Percentiles rank a stretch among this genome's conserved stretches.
Evolutionary conservation across 1,284 basidiomycete genomes (phyloP).

Genomic region (Mycosarcoma mackinlayi): DNA sequence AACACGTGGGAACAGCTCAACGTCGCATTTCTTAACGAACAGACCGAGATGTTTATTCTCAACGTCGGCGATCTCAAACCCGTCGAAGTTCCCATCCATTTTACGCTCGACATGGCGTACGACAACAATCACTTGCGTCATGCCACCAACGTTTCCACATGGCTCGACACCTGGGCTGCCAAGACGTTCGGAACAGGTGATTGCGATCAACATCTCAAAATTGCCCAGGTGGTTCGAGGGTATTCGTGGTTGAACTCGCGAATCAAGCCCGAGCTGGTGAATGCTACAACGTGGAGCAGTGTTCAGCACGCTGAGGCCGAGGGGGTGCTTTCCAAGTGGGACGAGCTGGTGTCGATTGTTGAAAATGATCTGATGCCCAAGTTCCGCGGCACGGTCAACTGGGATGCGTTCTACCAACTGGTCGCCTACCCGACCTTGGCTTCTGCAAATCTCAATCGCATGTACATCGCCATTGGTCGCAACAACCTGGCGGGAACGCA

Average conservation of each 20-base stretch:
- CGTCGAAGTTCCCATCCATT: slow-evolving; percentile 76
- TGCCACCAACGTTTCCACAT: slow-evolving; percentile 70
- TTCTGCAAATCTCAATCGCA: slow-evolving; percentile 24
- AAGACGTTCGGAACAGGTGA: slow-evolving; percentile 74
- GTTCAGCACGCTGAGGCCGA: slow-evolving; percentile 77
- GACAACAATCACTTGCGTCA: slow-evolving; percentile 69
- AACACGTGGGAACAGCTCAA: slow-evolving; percentile 53
- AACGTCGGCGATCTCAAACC: slow-evolving; percentile 77
- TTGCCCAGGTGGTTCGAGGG: slow-evolving; percentile 74
- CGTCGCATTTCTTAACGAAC: slow-evolving; percentile 48
- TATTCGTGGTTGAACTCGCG: slow-evolving; percentile 75
- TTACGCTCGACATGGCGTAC: slow-evolving; percentile 77
- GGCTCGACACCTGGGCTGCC: slow-evolving; percentile 74
- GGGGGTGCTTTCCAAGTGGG: slow-evolving; percentile 7
- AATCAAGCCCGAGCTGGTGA: slow-evolving; percentile 77
- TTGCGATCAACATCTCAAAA: slow-evolving; percentile 66
- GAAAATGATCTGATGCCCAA: slow-evolving; percentile 12
- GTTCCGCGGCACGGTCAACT: slow-evolving; percentile 15
- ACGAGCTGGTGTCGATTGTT: slow-evolving; percentile 12
- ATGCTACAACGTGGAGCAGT: slow-evolving; percentile 75
- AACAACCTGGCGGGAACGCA: slow-evolving; percentile 33
- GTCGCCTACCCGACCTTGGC: slow-evolving; percentile 30
- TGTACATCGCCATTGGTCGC: slow-evolving; percentile 27
- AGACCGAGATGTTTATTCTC: slow-evolving; percentile 67
- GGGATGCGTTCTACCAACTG: slow-evolving; percentile 36